Evolutionary conservation across 257 asterid species (phyloP).

Genomic region (Craterostigma plantagineum): DNA sequence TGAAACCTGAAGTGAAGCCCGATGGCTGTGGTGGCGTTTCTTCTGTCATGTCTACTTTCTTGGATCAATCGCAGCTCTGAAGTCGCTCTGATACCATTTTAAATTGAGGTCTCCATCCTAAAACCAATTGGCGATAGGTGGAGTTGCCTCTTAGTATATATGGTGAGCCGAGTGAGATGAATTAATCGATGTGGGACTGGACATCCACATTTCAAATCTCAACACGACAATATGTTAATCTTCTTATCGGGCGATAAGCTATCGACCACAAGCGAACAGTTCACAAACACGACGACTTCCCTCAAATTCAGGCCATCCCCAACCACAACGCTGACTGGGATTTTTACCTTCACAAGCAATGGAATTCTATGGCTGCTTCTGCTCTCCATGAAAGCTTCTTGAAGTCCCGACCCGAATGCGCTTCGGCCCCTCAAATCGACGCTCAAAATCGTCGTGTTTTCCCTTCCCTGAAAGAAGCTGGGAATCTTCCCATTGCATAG

Average conservation of each 20-base stretch:
- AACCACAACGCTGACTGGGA: conserved; percentile 18
- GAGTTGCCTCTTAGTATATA: too few relatives aligned
- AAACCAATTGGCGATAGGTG: too few relatives aligned
- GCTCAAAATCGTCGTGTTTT: conserved; percentile 17
- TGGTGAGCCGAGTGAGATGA: too few relatives aligned
- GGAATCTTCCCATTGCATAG: conserved; percentile 37
- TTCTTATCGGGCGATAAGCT: conserved; percentile 16
- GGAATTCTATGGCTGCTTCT: conserved; percentile 17
- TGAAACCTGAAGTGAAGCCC: too few relatives aligned
- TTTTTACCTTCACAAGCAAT: conserved; percentile 20
- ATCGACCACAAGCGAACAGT: conserved; percentile 21
- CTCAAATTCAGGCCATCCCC: not conserved
- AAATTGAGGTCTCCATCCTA: too few relatives aligned
- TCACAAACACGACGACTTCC: conserved; percentile 12
- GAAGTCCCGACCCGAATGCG: conserved; percentile 17
- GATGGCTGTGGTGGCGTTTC: too few relatives aligned
- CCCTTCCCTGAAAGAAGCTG: conserved; percentile 19
- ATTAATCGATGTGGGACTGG: too few relatives aligned
- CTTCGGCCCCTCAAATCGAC: conserved; percentile 25
- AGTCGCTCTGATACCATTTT: too few relatives aligned
- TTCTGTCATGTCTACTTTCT: too few relatives aligned
- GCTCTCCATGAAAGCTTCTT: conserved; percentile 13
- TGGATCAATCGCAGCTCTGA: too few relatives aligned
- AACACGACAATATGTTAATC: conserved; percentile 14
- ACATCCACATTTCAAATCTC: too few relatives aligned